phyloP scores from a whole-genome alignment of 2,329 filamentous ascomycete genomes.

The Paecilomyces sp. region DNA sequence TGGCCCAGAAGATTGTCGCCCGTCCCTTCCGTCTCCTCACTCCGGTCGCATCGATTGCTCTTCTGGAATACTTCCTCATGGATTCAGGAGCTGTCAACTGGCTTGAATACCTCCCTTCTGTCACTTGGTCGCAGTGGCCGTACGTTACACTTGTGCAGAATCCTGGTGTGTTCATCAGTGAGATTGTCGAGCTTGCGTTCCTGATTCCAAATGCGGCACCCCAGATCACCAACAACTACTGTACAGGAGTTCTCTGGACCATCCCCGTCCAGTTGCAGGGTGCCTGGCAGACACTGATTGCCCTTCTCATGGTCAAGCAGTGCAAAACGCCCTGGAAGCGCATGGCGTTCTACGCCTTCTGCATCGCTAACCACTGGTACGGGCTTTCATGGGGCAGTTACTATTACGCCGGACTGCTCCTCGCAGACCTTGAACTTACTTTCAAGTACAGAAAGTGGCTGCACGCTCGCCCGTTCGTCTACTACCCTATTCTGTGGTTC shows the following conservation, averaged over 20 bases:
- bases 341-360: conserved; percentile 37
- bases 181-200: conserved; percentile 39
- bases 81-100: conserved; percentile 37
- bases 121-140: conserved; percentile 44
- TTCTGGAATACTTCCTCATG: conserved; percentile 42
- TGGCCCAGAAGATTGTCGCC: conserved; percentile 39
- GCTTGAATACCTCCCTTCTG: conserved; percentile 39
- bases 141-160: conserved; percentile 35
- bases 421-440: conserved; percentile 41
- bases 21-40: conserved; percentile 41
- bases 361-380: conserved; percentile 41
- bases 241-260: conserved; percentile 45
- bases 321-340: conserved; percentile 42
- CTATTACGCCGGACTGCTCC: conserved; percentile 39
- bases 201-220: conserved; percentile 43
- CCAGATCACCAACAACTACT: conserved; percentile 42
- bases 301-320: conserved; percentile 36
- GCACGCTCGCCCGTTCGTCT: conserved; percentile 22
- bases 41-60: conserved; percentile 36
- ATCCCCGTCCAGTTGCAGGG: conserved; percentile 44
- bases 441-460: conserved; percentile 37
- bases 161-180: conserved; percentile 37
- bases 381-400: conserved; percentile 40
- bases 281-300: conserved; percentile 38
- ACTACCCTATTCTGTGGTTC: conserved; percentile 30